These are phyloP conservation scores for Tricholoma bakamatsutake DNA, from an alignment of 768 basidiomycete genomes.

Conservation along the genomic window DNA sequence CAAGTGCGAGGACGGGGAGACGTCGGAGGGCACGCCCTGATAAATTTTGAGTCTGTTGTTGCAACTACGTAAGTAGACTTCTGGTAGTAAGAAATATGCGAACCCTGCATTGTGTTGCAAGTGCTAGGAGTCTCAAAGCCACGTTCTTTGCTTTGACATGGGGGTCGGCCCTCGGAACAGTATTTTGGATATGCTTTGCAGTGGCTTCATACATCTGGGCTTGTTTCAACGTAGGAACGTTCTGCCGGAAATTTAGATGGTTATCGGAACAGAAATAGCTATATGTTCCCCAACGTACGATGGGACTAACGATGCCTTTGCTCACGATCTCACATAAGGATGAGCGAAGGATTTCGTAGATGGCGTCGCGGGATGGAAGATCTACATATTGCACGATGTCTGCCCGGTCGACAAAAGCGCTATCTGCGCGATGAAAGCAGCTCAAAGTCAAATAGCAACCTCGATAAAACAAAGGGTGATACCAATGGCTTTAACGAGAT, in stretches of 20 bases:
- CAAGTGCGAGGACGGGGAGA: conserved; percentile 91
- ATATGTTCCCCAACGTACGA: conserved; percentile 40
- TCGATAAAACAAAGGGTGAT: conserved; percentile 8
- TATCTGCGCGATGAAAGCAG: conserved; percentile 46
- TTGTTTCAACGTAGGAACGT: conserved; percentile 55
- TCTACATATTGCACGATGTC: conserved; percentile 96
- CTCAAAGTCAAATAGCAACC: neutral
- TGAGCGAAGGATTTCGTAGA: conserved; percentile 86
- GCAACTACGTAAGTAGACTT: neutral
- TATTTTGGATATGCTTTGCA: conserved; percentile 20
- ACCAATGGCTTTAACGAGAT: conserved; percentile 94
- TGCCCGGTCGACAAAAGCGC: conserved; percentile 93
- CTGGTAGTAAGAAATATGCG: conserved; percentile 19
- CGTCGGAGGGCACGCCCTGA: conserved; percentile 90
- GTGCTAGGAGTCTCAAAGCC: conserved; percentile 50
- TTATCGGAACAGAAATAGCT: neutral
- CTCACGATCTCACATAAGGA: conserved; percentile 77
- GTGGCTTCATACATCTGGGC: conserved; percentile 51
- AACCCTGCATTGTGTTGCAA: conserved; percentile 82
- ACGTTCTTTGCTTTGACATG: conserved; percentile 47
- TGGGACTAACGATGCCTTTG: conserved; percentile 59
- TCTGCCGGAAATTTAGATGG: conserved; percentile 28
- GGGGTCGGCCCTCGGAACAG: conserved; percentile 21
- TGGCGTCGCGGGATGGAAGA: conserved; percentile 82
- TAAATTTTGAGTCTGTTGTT: conserved; percentile 60